Base-by-base conservation (phyloP, 2,329 filamentous ascomycete species). In the Simplicillium aogashimaense region DNA sequence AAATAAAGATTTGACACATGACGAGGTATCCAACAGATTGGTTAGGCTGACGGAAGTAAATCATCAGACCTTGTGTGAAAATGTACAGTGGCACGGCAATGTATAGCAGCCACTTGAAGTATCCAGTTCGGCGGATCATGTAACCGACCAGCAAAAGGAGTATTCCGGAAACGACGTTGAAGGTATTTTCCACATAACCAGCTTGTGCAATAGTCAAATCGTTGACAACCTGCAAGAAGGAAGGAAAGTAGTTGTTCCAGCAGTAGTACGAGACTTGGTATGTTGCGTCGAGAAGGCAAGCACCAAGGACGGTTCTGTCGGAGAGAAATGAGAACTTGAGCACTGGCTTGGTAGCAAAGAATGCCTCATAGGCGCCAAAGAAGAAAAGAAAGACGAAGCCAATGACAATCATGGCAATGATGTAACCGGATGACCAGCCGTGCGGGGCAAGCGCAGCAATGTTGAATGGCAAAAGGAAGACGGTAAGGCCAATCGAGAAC, bases 391-490 rank as follows among this genome's bases (percentile, higher is more conserved):
- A 67, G 0, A 77, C 50, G 25, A 74, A 66, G 7, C 82, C 82
- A 17, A 84, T 54, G 2, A 80, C 66, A 32, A 71, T 67, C 74
- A 81, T 79, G 40, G 67, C 62, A 41, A 81, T 71, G 50, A 81
- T 76, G 46, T 70, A 68, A 33, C 54, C 60, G 1, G 69, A 66
- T 16, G 55, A 55, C 74, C 74, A 79, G 9, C 66, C 69, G 34
- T 69, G 54, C 12, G 66, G 66, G 0, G 70, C 66, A 3, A 54
- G 50, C 7, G 49, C 46, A 14, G 71, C 67, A 12, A 85, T 63
- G 4, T 69, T 80, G 52, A 86, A 76, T 1, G 81, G 80, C 0
- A 86, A 67, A 12, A 85, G 58, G 51, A 85, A 78, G 13, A 81
- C 53, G 2, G 69, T 66, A 15, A 81, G 65, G 5, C 77, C 79